phyloP scores from a whole-genome alignment of 331 rosid genomes.

The Prunus yedoensis region DNA sequence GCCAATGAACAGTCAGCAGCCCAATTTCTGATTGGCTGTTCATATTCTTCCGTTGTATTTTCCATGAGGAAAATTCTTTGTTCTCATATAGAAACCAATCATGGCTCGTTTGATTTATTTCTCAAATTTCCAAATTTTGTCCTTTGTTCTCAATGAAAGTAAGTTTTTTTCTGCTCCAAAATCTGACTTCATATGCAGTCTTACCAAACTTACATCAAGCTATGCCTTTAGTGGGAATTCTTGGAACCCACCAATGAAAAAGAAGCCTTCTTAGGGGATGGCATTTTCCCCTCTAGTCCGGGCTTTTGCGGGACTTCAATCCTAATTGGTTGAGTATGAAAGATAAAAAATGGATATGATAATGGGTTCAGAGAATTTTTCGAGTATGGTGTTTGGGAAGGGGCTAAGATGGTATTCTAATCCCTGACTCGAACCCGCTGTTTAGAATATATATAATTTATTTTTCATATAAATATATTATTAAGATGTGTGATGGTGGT shows the following conservation, averaged over 20 bases:
- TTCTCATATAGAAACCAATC: too few relatives aligned
- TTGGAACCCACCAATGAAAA: background rate
- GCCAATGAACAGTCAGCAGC: background rate
- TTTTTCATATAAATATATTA: too few relatives aligned
- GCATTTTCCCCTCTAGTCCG: rapidly evolving
- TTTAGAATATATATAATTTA: too few relatives aligned
- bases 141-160: background rate
- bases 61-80: too few relatives aligned
- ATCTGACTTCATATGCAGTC: background rate
- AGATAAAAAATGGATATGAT: too few relatives aligned
- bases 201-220: background rate
- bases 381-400: rapidly evolving
- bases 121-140: background rate
- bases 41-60: background rate
- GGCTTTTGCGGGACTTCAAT: too few relatives aligned
- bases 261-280: background rate
- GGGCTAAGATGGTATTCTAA: too few relatives aligned
- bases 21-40: background rate
- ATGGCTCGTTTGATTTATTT: background rate
- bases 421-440: rapidly evolving
- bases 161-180: background rate
- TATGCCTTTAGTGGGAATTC: background rate
- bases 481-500: too few relatives aligned
- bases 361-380: too few relatives aligned
- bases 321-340: too few relatives aligned